Percentiles rank a stretch among this genome's conserved stretches.
phyloP scores from a whole-genome alignment of 805 yeast species.

The Hanseniaspora mollemarum region DNA sequence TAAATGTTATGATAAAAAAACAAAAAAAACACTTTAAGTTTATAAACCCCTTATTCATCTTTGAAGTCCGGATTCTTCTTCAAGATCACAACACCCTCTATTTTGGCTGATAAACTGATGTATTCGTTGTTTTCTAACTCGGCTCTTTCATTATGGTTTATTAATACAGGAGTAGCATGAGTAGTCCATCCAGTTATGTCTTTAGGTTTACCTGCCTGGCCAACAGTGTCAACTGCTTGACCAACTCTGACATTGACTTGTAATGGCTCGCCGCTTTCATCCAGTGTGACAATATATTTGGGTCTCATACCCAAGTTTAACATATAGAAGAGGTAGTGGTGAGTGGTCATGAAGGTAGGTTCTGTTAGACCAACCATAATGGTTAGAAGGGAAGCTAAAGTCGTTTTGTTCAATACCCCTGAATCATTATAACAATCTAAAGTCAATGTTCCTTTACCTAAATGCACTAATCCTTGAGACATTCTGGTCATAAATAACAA shows the following conservation, averaged over 20 bases:
- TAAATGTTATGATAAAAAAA: background rate
- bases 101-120: constrained; percentile 61
- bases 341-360: constrained; percentile 71
- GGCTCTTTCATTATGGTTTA: constrained; percentile 91
- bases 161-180: constrained; percentile 89
- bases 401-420: constrained; percentile 72
- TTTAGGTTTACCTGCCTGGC: constrained; percentile 98
- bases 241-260: constrained; percentile 97
- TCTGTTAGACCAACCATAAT: constrained; percentile 73
- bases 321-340: constrained; percentile 76
- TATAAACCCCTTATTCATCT: constrained; percentile 42
- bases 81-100: constrained; percentile 89
- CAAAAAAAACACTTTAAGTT: background rate
- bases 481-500: constrained; percentile 84
- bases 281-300: constrained; percentile 82
- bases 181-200: constrained; percentile 99
- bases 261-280: constrained; percentile 72
- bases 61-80: constrained; percentile 79
- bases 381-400: constrained; percentile 80
- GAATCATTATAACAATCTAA: constrained; percentile 85
- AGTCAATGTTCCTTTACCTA: constrained; percentile 92
- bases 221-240: constrained; percentile 96
- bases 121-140: constrained; percentile 87
- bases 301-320: constrained; percentile 85
- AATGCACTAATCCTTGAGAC: constrained; percentile 87